phyloP scores from a whole-genome alignment of 2,329 filamentous ascomycete genomes.

The Salinomyces thailandicus region DNA sequence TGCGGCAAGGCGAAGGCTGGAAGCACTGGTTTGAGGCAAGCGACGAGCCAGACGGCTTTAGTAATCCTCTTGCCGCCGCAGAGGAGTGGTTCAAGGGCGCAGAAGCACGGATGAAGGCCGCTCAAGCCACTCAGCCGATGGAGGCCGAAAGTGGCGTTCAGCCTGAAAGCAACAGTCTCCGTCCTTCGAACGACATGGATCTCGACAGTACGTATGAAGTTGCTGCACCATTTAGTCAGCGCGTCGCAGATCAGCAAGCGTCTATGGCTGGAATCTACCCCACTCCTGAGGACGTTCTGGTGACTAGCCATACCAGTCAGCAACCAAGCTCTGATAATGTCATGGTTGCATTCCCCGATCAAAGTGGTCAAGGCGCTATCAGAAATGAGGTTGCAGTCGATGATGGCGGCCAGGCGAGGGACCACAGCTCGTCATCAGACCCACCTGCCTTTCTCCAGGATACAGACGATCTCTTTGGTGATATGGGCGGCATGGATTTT shows the following conservation, averaged over 20 bases:
- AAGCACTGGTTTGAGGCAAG: slow-evolving; percentile 14
- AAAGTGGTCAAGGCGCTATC: not conserved
- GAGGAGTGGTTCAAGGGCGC: slow-evolving; percentile 20
- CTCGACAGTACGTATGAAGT: too few relatives aligned
- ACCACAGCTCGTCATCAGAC: slow-evolving; percentile 7
- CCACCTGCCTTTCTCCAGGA: slow-evolving; percentile 25
- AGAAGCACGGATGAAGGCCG: slow-evolving; percentile 15
- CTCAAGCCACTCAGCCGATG: not conserved
- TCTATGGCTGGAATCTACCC: slow-evolving; percentile 52
- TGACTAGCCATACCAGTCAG: slow-evolving; percentile 12
- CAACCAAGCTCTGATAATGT: slow-evolving; percentile 6
- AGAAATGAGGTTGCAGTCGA: not conserved
- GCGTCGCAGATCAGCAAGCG: slow-evolving; percentile 29
- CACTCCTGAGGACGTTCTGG: slow-evolving; percentile 54
- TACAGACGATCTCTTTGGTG: slow-evolving; percentile 55
- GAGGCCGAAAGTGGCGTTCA: not conserved
- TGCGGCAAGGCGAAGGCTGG: slow-evolving; percentile 9
- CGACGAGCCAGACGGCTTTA: slow-evolving; percentile 21
- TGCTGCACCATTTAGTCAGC: slow-evolving; percentile 28
- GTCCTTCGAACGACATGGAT: not conserved
- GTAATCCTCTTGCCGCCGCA: slow-evolving; percentile 16
- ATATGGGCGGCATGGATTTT: slow-evolving; percentile 53
- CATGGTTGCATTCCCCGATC: not conserved
- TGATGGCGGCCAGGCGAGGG: not conserved
- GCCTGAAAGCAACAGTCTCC: not conserved